Percentiles rank a stretch among this genome's conserved stretches.
These are phyloP conservation scores for Blastomyces gilchristii DNA, from an alignment of 2,329 filamentous ascomycete species.

Conservation along the genomic window DNA sequence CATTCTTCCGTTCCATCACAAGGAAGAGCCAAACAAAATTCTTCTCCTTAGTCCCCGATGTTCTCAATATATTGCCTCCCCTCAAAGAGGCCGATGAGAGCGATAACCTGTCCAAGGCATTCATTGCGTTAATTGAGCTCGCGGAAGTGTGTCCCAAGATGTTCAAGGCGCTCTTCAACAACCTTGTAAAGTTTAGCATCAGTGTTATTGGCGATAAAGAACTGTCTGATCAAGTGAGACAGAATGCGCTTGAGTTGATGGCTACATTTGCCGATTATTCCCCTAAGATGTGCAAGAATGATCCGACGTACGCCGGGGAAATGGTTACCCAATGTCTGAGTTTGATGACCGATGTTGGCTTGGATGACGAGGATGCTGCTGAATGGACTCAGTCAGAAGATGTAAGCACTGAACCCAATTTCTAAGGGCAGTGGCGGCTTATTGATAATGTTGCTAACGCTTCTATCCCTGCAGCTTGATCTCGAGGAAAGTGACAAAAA, in stretches of 20 bases:
- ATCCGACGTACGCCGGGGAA: slow-evolving; percentile 78
- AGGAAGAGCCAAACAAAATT: slow-evolving; percentile 88
- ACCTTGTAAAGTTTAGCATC: slow-evolving; percentile 83
- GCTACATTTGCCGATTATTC: slow-evolving; percentile 94
- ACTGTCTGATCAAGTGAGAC: slow-evolving; percentile 74
- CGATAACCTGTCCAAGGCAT: slow-evolving; percentile 79
- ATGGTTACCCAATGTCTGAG: slow-evolving; percentile 99
- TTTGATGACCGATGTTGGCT: slow-evolving; percentile 92
- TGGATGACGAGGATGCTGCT: slow-evolving; percentile 85
- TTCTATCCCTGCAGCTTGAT: slow-evolving; percentile 53
- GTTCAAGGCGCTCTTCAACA: slow-evolving; percentile 92
- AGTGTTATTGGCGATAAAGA: slow-evolving; percentile 95
- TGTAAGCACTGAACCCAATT: slow-evolving; percentile 42
- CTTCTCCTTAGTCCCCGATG: slow-evolving; percentile 73
- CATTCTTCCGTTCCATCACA: slow-evolving; percentile 82
- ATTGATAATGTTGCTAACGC: slow-evolving; percentile 8
- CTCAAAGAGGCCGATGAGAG: slow-evolving; percentile 87
- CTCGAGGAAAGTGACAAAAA: slow-evolving; percentile 94
- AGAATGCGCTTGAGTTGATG: slow-evolving; percentile 95
- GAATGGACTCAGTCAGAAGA: slow-evolving; percentile 94
- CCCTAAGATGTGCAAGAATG: slow-evolving; percentile 89
- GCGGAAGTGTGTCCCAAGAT: slow-evolving; percentile 93
- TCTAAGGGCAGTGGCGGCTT: not conserved
- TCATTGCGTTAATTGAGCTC: slow-evolving; percentile 84
- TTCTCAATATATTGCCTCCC: slow-evolving; percentile 87